Conservation (phyloP, 306 rosid genomes). For the Vachellia pachyceras region DNA sequence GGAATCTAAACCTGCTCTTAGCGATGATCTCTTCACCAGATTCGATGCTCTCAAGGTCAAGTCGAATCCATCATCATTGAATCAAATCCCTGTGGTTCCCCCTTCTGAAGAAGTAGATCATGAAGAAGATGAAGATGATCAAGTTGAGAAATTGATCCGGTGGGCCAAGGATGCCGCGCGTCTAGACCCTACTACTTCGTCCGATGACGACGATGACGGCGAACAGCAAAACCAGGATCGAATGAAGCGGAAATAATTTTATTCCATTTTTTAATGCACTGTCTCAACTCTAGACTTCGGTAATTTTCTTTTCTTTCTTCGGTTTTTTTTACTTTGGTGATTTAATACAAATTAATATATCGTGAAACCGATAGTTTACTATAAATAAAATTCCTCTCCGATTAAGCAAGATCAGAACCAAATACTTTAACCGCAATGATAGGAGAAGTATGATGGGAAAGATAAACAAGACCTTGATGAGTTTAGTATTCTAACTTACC, state of each 20-base stretch:
- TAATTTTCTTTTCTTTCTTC: not conserved
- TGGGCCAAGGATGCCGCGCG: constrained; percentile 97
- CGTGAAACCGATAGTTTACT: not conserved
- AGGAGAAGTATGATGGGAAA: not conserved
- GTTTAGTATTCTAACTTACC: not conserved
- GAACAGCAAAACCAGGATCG: not conserved
- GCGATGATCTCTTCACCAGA: not conserved
- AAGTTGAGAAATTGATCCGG: constrained; percentile 70
- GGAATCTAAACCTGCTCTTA: not conserved
- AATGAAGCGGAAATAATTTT: not conserved
- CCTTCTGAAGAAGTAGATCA: constrained; percentile 31
- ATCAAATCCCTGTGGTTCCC: not conserved
- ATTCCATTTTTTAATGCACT: not conserved
- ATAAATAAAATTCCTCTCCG: not conserved
- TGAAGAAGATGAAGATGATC: constrained; percentile 41
- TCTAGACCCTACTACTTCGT: constrained; percentile 57
- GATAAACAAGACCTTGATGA: not conserved
- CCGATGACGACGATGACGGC: constrained; percentile 25
- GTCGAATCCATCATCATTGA: not conserved
- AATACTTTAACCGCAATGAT: not conserved
- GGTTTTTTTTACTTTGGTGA: not conserved
- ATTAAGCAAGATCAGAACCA: not conserved
- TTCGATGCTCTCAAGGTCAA: not conserved
- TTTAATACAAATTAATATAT: not conserved
- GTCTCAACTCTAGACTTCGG: not conserved